Evolutionary conservation across 257 asterid species (phyloP), one percentile per base, ranked within the genome.

Genomic region (Jacaranda mimosifolia): DNA sequence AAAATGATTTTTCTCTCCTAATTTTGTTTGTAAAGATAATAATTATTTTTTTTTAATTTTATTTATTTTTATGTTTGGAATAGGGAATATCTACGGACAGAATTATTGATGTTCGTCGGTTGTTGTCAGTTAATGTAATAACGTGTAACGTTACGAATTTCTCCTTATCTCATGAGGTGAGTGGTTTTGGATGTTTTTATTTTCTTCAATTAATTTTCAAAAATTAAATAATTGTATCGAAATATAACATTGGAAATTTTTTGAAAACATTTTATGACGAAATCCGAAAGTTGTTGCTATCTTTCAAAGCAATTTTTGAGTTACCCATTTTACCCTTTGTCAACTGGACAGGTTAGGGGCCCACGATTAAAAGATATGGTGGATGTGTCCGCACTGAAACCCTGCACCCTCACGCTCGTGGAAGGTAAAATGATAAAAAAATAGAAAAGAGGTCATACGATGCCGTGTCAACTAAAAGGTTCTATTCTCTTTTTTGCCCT

Each of bases 311-410:
- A 53, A 2, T 48, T n/a, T 18, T 36, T 18, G 0, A 2, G 19
- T 35, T 72, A 9, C 68, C 57, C 13, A 32, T 70, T 76, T 52
- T 63, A 68, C 73, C 82, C 51, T 42, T 74, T 32, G 53, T 68
- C 68, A 39, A 32, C 73, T 76, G 3, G 64, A 49, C 79, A 94
- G 98, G 89, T 88, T 0, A 81, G 97, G 88, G 99, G 99, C 74
- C 93, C 96, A 81, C 94, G 85, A 46, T 85, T 95, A 74, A 95
- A 91, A 78, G 98, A 93, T 77, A 85, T 89, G 79, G 97, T 93
- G 87, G 98, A 95, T 89, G 90, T 95, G 57, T 85, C 98, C 82
- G 97, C 99, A 76, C 83, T 95, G 82, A 95, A 93, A 63, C 99
- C 99, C 74, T 91, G 93, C 86, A 56, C 83, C 81, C 97, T 95